These are phyloP conservation scores for Rhodomyrtus tomentosa DNA, from an alignment of 345 rosid species.

Conservation along the genomic window DNA sequence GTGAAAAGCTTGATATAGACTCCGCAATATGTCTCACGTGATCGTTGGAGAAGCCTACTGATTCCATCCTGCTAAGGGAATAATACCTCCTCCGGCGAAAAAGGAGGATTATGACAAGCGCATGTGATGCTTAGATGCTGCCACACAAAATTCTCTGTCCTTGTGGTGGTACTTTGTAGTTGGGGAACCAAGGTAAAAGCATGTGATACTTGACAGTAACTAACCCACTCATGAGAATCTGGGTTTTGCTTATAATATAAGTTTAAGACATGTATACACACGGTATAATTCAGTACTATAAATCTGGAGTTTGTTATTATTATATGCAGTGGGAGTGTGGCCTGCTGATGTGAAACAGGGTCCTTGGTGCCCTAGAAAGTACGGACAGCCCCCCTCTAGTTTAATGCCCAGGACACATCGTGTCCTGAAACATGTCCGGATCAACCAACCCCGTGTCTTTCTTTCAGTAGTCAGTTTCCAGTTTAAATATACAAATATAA, in stretches of 20 bases:
- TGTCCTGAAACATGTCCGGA: not conserved
- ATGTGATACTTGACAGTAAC: not conserved
- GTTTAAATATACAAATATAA: too few relatives aligned
- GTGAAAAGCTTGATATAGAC: not conserved
- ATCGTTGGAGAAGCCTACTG: not conserved
- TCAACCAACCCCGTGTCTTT: not conserved
- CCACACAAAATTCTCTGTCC: not conserved
- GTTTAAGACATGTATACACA: not conserved
- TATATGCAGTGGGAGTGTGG: not conserved
- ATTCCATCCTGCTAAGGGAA: not conserved
- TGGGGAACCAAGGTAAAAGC: not conserved
- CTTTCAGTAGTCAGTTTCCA: not conserved
- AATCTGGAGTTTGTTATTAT: not conserved
- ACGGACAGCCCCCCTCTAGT: constrained; percentile 16
- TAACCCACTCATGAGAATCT: not conserved
- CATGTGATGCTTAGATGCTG: not conserved
- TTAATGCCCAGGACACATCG: not conserved
- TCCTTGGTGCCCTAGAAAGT: constrained; percentile 33
- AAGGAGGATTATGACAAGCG: not conserved
- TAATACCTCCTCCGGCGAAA: not conserved
- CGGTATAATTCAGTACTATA: not conserved
- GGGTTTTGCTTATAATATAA: not conserved
- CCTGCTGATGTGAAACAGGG: not conserved
- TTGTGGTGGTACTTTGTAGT: not conserved
- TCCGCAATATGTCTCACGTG: not conserved